phyloP scores from a whole-genome alignment of 176 grass and related monocot species.

The Hyparrhenia diplandra region DNA sequence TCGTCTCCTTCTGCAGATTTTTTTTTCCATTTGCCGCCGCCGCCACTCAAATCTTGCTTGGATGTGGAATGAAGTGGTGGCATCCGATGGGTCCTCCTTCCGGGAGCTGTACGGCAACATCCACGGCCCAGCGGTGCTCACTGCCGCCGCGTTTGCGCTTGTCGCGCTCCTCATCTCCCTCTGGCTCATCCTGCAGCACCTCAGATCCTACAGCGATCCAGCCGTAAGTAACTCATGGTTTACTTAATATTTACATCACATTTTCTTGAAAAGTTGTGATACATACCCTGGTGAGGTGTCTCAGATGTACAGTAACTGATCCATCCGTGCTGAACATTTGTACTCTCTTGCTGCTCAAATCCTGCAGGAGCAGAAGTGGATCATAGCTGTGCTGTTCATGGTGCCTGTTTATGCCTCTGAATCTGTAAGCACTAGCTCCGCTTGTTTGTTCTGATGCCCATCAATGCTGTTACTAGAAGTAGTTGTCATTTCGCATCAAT shows the following conservation, averaged over 20 bases:
- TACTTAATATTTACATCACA: not conserved
- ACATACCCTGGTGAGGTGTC: not conserved
- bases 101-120: constrained; percentile 46
- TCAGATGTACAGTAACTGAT: too few species aligned
- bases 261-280: not conserved
- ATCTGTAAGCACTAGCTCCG: constrained; percentile 50
- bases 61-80: constrained; percentile 22
- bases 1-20: too few species aligned
- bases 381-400: constrained; percentile 85
- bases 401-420: constrained; percentile 90
- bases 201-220: constrained; percentile 75
- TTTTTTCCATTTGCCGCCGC: too few species aligned
- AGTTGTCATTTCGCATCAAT: not conserved
- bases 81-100: constrained; percentile 26
- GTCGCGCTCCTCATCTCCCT: constrained; percentile 63
- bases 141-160: constrained; percentile 50
- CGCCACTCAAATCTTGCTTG: too few species aligned
- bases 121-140: constrained; percentile 43
- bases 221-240: constrained; percentile 25
- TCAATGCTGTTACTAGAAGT: not conserved
- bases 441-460: not conserved
- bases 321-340: not conserved
- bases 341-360: not conserved
- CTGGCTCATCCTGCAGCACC: constrained; percentile 78
- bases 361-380: constrained; percentile 94